phyloP scores from a whole-genome alignment of 2,329 filamentous ascomycete genomes.

The Ustilaginoidea virens region DNA sequence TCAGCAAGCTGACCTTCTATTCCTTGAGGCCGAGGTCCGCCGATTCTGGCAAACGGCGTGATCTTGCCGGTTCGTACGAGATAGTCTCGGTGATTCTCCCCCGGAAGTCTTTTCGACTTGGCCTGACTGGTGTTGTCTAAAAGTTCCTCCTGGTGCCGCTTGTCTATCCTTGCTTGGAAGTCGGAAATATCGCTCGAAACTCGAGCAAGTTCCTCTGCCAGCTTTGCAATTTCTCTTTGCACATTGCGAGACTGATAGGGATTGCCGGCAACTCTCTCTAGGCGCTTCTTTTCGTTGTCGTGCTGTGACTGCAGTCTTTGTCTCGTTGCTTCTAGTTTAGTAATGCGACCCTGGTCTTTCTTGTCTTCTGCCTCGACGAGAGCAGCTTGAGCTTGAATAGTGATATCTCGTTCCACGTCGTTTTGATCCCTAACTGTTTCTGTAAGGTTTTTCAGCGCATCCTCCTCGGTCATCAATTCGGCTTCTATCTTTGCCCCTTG shows the following conservation, averaged over 20 bases:
- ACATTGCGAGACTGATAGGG: constrained; percentile 39
- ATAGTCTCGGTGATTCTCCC: constrained; percentile 76
- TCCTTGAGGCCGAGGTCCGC: constrained; percentile 42
- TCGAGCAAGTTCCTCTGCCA: constrained; percentile 47
- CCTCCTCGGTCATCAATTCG: constrained; percentile 42
- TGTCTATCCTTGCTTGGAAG: constrained; percentile 67
- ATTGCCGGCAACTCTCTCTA: constrained; percentile 27
- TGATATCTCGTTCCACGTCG: constrained; percentile 80
- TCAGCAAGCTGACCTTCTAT: constrained; percentile 58
- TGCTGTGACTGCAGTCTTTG: constrained; percentile 51
- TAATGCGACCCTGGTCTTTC: constrained; percentile 46
- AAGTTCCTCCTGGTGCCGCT: constrained; percentile 45
- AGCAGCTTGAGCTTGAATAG: constrained; percentile 41
- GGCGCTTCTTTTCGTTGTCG: constrained; percentile 32
- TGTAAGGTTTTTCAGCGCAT: constrained; percentile 45
- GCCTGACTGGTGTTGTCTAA: constrained; percentile 24
- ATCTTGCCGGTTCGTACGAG: constrained; percentile 95
- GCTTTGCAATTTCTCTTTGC: constrained; percentile 48
- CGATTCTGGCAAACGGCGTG: constrained; percentile 79
- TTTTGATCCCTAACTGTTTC: constrained; percentile 69
- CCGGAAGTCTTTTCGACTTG: constrained; percentile 48
- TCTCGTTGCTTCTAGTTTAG: constrained; percentile 37
- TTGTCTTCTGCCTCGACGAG: constrained; percentile 48
- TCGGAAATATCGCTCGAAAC: constrained; percentile 61
- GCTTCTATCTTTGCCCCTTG: constrained; percentile 11